phyloP scores from a whole-genome alignment of 2,329 filamentous ascomycete species.

The Teratosphaeriaceae sp. region DNA sequence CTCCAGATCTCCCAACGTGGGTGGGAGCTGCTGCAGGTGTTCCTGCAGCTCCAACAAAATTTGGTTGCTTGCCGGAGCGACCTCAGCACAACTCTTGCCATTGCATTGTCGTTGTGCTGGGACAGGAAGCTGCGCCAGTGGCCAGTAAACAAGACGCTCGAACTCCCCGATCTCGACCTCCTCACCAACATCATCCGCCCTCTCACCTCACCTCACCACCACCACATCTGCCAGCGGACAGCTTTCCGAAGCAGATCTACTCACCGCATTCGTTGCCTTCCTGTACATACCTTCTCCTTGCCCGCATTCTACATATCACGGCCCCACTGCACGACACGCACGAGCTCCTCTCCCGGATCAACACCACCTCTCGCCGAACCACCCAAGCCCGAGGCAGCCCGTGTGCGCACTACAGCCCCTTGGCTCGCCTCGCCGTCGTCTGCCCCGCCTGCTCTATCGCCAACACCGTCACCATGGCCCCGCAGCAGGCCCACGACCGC shows the following conservation, averaged over 20 bases:
- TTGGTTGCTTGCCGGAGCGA: too few species aligned
- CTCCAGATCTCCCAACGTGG: too few species aligned
- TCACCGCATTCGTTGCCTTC: conserved; percentile 1
- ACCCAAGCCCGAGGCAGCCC: background rate
- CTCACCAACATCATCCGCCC: background rate
- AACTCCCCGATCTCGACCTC: background rate
- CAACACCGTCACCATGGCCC: conserved; percentile 24
- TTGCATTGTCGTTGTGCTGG: too few species aligned
- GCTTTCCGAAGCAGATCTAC: conserved; percentile 1
- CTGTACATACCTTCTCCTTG: background rate
- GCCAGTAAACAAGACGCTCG: too few species aligned
- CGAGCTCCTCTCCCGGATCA: background rate
- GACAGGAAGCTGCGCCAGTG: too few species aligned
- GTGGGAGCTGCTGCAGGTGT: too few species aligned
- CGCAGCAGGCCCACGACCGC: conserved; percentile 30
- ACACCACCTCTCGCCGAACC: background rate
- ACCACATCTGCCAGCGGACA: conserved; percentile 1
- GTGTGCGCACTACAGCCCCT: background rate
- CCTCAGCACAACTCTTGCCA: too few species aligned
- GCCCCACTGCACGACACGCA: background rate
- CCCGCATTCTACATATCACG: background rate
- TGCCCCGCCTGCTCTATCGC: background rate
- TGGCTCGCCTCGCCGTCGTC: background rate
- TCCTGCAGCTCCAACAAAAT: too few species aligned
- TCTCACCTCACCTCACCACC: conserved; percentile 1